Conservation (phyloP, 2,329 filamentous ascomycete species). For the Talaromyces rugulosus region DNA sequence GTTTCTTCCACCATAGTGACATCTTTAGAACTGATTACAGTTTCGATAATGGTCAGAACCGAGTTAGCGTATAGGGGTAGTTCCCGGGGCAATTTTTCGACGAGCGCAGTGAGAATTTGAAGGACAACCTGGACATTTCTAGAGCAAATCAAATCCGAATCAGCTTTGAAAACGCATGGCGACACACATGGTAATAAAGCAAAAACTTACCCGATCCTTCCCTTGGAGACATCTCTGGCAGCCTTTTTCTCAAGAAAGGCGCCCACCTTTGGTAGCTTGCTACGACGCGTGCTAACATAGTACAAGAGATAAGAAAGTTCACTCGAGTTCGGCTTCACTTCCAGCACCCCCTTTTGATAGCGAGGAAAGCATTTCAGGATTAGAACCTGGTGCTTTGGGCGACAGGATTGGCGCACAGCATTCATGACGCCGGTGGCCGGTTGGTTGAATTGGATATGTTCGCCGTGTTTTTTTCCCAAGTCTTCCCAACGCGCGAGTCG, state of each 20-base stretch:
- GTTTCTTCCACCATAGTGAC: slow-evolving; percentile 92
- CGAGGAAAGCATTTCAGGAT: slow-evolving; percentile 95
- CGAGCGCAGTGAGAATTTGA: slow-evolving; percentile 83
- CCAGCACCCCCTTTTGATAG: slow-evolving; percentile 83
- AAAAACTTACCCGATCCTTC: slow-evolving; percentile 70
- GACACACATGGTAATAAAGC: neutral
- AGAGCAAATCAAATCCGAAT: neutral
- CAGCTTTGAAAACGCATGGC: neutral
- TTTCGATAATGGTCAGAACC: slow-evolving; percentile 77
- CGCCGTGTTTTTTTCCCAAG: neutral
- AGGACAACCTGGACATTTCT: slow-evolving; percentile 94
- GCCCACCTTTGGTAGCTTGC: slow-evolving; percentile 94
- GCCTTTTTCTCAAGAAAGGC: slow-evolving; percentile 93
- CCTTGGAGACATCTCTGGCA: slow-evolving; percentile 82
- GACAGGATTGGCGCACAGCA: slow-evolving; percentile 58
- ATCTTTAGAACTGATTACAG: slow-evolving; percentile 78
- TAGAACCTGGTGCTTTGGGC: slow-evolving; percentile 94
- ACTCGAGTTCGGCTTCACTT: slow-evolving; percentile 93
- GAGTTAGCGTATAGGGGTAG: slow-evolving; percentile 82
- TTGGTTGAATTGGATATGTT: neutral
- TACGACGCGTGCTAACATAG: slow-evolving; percentile 89
- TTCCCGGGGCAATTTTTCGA: slow-evolving; percentile 89
- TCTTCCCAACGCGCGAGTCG: neutral
- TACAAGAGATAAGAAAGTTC: slow-evolving; percentile 96
- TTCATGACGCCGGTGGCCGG: slow-evolving; percentile 42